Evolutionary conservation across 768 basidiomycete species (phyloP), one percentile per base, ranked within the genome.

Genomic region (Leccinum boreale): DNA sequence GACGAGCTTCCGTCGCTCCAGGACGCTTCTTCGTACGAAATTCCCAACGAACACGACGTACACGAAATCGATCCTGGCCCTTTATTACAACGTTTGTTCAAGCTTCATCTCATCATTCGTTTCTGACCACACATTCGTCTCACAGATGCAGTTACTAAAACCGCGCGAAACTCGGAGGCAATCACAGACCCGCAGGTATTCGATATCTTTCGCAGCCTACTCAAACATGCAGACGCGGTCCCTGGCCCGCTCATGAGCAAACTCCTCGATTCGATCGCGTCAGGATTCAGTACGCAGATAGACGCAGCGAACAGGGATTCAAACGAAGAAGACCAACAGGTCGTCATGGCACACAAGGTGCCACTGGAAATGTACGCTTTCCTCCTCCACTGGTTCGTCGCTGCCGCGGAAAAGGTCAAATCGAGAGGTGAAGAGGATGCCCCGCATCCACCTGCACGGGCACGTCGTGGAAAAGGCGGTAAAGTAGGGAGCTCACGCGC

Each of bases 341-440:
- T 79, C 2, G 79, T 82, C 64, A 72, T 80, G 61, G 66, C 77
- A 0, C 93, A 94, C 71, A 90, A 87, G 70, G 62, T 69, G 3
- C 84, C 92, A 0, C 78, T 99, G 58, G 97, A 98, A 71, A 86
- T 90, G 79, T 98, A 92, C 70, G 90, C 89, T 7, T 98, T 98
- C 70, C 76, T 98, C 24, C 73, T 97, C n/a, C 81, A 87, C 59
- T 98, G 94, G 94, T 95, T 95, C 68, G 89, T 92, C 15, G 74
- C 77, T 11, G 86, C 86, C 0, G 89, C 86, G 1, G 94, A 96
- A 73, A 89, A 87, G 62, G 83, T 88, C 58, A 89, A 87, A 46
- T 75, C 75, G 6, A 67, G 78, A 12, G 77, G 76, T 5, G 81
- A 81, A 12, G 77, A 80, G 2, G 78, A 75, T 19, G 78, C 80